Evolutionary conservation across 371 early-diverging fungal species (phyloP).

Genomic region (Paramicrosporidium saccamoebae): DNA sequence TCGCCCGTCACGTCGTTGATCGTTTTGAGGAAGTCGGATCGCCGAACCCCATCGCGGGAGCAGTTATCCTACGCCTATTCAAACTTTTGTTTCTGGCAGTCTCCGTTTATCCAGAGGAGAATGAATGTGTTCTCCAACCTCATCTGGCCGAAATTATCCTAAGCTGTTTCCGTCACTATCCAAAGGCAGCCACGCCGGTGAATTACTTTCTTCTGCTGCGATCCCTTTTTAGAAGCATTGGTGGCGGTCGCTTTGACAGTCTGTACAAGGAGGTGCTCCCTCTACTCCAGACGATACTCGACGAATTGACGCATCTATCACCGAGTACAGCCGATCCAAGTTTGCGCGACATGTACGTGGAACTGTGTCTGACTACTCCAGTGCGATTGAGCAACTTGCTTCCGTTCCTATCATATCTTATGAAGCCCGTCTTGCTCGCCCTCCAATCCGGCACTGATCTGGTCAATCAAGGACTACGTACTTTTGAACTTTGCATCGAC

Average conservation of each 20-base stretch:
- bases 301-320: conserved; percentile 43
- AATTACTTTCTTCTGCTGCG: conserved; percentile 72
- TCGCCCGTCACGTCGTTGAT: conserved; percentile 39
- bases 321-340: too few relatives aligned
- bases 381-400: conserved; percentile 75
- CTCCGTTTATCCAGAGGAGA: conserved; percentile 56
- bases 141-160: conserved; percentile 60
- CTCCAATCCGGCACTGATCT: conserved; percentile 65
- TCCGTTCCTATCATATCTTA: conserved; percentile 68
- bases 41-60: conserved; percentile 27
- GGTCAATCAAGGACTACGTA: conserved; percentile 73
- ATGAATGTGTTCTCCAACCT: conserved; percentile 60
- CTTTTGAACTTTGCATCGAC: conserved; percentile 89
- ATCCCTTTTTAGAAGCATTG: conserved; percentile 62
- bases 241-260: conserved; percentile 29
- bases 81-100: conserved; percentile 76
- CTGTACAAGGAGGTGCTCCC: conserved; percentile 76
- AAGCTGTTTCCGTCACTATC: conserved; percentile 42
- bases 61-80: conserved; percentile 57
- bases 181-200: conserved; percentile 44
- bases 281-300: conserved; percentile 51
- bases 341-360: conserved; percentile 57
- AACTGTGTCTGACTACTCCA: conserved; percentile 76
- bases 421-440: conserved; percentile 81
- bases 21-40: conserved; percentile 48